phyloP scores from a whole-genome alignment of 2,329 filamentous ascomycete species.

The Bertia moriformis region DNA sequence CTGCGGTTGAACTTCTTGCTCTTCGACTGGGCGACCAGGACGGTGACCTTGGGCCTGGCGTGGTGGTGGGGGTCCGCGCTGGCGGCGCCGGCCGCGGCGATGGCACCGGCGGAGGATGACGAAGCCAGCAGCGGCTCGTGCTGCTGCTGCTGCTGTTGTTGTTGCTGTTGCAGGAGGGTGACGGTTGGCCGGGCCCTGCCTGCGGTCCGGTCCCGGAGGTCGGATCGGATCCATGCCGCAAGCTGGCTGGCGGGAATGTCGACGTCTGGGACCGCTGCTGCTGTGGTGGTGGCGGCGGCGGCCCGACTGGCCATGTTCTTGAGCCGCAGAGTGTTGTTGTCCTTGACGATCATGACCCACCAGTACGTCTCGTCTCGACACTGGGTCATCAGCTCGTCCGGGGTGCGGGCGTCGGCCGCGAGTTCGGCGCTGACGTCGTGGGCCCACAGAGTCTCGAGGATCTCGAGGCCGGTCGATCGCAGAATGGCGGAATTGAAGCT shows the following conservation, averaged over 20 bases:
- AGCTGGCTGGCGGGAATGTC: conserved; percentile 65
- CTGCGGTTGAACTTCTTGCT: conserved; percentile 30
- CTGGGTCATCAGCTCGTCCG: conserved; percentile 65
- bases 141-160: conserved; percentile 84
- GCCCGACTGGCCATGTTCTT: conserved; percentile 69
- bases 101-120: no score
- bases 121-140: no score
- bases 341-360: conserved; percentile 83
- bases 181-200: conserved; percentile 8
- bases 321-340: conserved; percentile 33
- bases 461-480: conserved; percentile 59
- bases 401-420: conserved; percentile 61
- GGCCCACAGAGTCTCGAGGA: conserved; percentile 67
- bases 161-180: conserved; percentile 60
- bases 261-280: no score
- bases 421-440: conserved; percentile 80
- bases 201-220: conserved; percentile 63
- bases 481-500: conserved; percentile 70
- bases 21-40: conserved; percentile 75
- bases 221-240: conserved; percentile 63
- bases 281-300: no score
- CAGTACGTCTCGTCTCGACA: conserved; percentile 66
- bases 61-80: no score
- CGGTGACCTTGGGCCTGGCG: no score
- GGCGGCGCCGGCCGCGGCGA: no score